Base-by-base conservation (phyloP, 2,329 filamentous ascomycete species). In the Fusarium paranaense region DNA sequence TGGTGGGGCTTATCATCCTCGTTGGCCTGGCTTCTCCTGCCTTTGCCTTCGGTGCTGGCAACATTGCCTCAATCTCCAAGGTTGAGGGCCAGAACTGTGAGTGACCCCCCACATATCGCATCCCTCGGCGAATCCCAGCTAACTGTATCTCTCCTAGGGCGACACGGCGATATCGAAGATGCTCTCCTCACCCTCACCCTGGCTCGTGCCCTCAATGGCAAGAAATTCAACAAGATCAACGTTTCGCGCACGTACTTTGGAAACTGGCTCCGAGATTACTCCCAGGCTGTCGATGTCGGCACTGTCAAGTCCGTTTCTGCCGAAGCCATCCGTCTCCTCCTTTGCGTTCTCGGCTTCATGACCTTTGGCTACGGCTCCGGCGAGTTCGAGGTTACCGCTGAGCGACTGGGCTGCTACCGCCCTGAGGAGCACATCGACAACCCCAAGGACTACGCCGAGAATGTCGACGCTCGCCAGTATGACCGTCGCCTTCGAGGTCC, bases 261-360 rank as follows among this genome's bases (percentile, higher is more conserved):
- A 74, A 98, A 98, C 86, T 98, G 95, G 95, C 90, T 98, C 37
- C 90, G 89, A 69, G 95, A 98, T 84, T 98, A 98, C 84, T 97
- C 94, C 62, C 95, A 98, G 83, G 95, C 95, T 70, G 94, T 98
- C 78, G 95, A 98, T 82, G 94, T 98, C 59, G 95, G 95, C 71
- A 97, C 95, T 5, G 90, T 98, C 84, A 98, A 98, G 86, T 90
- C 92, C 78, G 95, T 98, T 72, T 96, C 94, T 65, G 93, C 94
- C 61, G 95, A 97, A 83, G 95, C 95, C 67, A 97, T 98, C 80
- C 92, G 95, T 37, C 93, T 98, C 58, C 86, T 98, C 16, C 90
- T 98, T 64, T 97, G 94, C 87, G 90, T 98, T 54, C 88, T 98
- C 47, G 95, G 94, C 18, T 98, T 98, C 87, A 88, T 98, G 86